These are phyloP conservation scores for Calonectria hawksworthii DNA, from an alignment of 2,329 filamentous ascomycete species.

Conservation along the genomic window DNA sequence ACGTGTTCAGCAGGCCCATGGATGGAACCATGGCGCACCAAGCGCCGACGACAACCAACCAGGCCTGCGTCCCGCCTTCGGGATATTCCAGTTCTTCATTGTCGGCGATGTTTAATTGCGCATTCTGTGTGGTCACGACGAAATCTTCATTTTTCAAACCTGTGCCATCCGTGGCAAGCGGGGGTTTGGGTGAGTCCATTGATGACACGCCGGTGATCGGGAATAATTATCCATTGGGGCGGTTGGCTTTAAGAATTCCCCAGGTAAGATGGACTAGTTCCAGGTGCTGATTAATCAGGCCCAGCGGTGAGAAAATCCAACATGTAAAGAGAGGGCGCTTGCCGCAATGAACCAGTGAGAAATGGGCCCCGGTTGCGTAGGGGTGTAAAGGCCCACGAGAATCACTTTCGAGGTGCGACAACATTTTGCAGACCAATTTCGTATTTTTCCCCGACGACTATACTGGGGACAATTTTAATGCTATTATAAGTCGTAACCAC, in stretches of 20 bases:
- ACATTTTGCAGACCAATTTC: neutral
- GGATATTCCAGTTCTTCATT: constrained; percentile 63
- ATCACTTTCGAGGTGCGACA: neutral
- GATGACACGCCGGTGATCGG: neutral
- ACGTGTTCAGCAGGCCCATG: constrained; percentile 76
- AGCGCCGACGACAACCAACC: constrained; percentile 79
- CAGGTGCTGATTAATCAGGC: neutral
- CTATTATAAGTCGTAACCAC: neutral
- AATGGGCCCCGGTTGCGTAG: neutral
- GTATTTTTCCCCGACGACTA: neutral
- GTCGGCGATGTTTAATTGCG: neutral
- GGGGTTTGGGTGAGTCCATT: constrained; percentile 1
- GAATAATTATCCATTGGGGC: neutral
- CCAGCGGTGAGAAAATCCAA: neutral
- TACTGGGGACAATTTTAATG: neutral
- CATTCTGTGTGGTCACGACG: neutral
- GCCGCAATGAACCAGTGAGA: neutral
- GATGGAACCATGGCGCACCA: constrained; percentile 76
- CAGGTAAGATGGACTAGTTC: neutral
- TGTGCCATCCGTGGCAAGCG: neutral
- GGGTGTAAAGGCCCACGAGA: neutral
- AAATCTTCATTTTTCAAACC: neutral
- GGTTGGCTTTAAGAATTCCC: neutral
- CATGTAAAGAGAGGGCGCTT: neutral
- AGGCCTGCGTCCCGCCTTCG: constrained; percentile 77